Base-by-base conservation (phyloP, 306 rosid genomes). In the Bauhinia variegata region DNA sequence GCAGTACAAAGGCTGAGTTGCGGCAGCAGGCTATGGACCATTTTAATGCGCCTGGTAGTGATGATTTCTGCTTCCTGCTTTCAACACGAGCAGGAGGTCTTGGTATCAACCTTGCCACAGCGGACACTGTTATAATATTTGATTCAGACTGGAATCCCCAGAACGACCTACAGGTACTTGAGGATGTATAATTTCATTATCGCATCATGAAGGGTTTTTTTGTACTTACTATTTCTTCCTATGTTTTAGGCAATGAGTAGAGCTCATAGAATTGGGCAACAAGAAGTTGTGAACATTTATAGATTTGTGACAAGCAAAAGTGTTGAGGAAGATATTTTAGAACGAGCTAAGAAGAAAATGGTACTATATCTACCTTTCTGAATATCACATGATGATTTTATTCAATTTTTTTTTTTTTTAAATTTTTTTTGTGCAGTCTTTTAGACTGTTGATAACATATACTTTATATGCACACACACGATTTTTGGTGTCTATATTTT, bases 91-190 rank as follows among this genome's bases (percentile, higher is more conserved):
- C 99, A 55, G 99, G 99, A 62, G 99, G 99, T 70, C 70, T 95
- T 67, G 99, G 99, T 64, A 95, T 95, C 69, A 95, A 95, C 82
- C 96, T 95, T 76, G 99, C 99, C 72, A 95, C 99, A 4, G 99
- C 99, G n/a, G 99, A 95, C 80, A 95, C 99, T 5, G 99, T 95
- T 54, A 95, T 95, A 71, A 95, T 95, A 70, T 95, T 95, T 73
- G 99, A 95, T 76, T 95, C 99, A 15, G 99, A 95, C 78, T 95
- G 99, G 99, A 95, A 95, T 82, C 99, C 99, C 53, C 99, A 95
- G 68, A 95, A 95, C 70, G 99, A 95, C 78, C 84, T 95, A 58
- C 99, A 95, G 99, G 99, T 91, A 74, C 52, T 15, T 53, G 0
- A 19, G 12, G 36, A 15, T 54, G 55, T 37, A 30, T 44, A 38